Base-by-base conservation (phyloP, 768 basidiomycete species). In the Termitomyces titanicus region DNA sequence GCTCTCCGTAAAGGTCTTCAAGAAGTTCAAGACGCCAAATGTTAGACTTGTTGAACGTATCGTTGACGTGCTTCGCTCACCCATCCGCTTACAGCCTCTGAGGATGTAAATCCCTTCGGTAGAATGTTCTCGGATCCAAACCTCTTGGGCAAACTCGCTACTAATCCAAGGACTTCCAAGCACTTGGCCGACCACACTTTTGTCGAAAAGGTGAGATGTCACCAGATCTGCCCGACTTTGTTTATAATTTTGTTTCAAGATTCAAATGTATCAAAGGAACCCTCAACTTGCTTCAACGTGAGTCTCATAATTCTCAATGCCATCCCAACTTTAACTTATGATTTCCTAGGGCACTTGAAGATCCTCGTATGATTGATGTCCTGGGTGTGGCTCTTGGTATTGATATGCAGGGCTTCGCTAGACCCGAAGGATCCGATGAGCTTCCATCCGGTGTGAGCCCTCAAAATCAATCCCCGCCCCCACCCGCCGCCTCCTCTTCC, bases 351-450 rank as follows among this genome's bases (percentile, higher is more conserved):
- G 79, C 83, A 64, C 68, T 90, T 62, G 74, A 83, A 57, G 95
- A 98, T 71, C 85, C 95, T 34, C 83, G 95, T 55, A 94, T 97
- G 92, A 92, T 94, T 69, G 88, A 92, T 66, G 94, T 94, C 15
- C 77, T 98, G 42, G 95, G 95, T 56, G 95, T 85, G 11, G 80
- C 92, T 54, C 92, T 98, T 89, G 93, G 93, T 33, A 80, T 98
- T 62, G 93, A 98, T 72, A 82, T 98, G 72, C 86, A 91, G 71
- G 92, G 88, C 54, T 88, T 91, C 69, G 79, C 83, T 49, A 80
- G 94, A 53, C 85, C 88, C 17, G 92, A 92, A 74, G 94, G 89
- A 34, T 92, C 92, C 10, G 80, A 88, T 53, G 91, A 92, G 51
- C 72, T 88, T 45, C 89, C 91, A 8, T 79, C 87, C 9, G 86